Evolutionary conservation across 495 filamentous ascomycete species (phyloP).

Genomic region (Aspergillus olivimuriae): DNA sequence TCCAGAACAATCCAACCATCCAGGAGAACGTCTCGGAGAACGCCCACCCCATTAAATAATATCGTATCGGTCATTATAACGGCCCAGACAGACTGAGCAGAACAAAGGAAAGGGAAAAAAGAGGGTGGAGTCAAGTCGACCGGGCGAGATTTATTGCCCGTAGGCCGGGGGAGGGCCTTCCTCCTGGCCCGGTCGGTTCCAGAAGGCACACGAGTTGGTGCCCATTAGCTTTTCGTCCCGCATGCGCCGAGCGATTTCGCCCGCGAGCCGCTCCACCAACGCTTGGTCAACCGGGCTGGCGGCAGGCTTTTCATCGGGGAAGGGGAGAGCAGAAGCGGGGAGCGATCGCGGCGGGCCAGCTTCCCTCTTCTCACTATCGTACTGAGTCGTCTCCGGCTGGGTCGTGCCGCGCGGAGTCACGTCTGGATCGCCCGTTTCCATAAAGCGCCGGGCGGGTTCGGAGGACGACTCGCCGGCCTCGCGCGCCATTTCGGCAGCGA

Average conservation of each 20-base stretch:
- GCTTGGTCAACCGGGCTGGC: constrained; percentile 70
- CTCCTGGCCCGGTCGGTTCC: constrained; percentile 32
- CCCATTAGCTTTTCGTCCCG: constrained; percentile 59
- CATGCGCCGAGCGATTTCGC: constrained; percentile 79
- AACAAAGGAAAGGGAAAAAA: constrained; percentile 13
- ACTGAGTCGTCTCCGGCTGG: constrained; percentile 10
- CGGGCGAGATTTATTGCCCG: constrained; percentile 30
- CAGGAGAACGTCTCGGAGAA: neutral
- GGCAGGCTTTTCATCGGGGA: constrained; percentile 24
- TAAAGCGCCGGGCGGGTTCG: constrained; percentile 14
- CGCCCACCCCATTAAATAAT: constrained; percentile 11
- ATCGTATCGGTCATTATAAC: constrained; percentile 34
- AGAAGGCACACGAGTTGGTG: constrained; percentile 31
- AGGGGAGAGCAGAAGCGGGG: constrained; percentile 33
- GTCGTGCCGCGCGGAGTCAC: constrained; percentile 31
- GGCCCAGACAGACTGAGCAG: constrained; percentile 21
- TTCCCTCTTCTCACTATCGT: constrained; percentile 25
- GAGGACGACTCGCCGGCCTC: constrained; percentile 27
- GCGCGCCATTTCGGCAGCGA: constrained; percentile 9
- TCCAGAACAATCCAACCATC: constrained; percentile 9
- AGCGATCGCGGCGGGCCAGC: constrained; percentile 25
- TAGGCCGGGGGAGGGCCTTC: constrained; percentile 41
- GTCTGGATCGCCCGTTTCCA: constrained; percentile 26
- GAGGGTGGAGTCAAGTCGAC: constrained; percentile 2
- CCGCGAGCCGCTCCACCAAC: constrained; percentile 86